Conservation (phyloP, 495 filamentous ascomycete species). For the Hapsidospora chrysogenum region DNA sequence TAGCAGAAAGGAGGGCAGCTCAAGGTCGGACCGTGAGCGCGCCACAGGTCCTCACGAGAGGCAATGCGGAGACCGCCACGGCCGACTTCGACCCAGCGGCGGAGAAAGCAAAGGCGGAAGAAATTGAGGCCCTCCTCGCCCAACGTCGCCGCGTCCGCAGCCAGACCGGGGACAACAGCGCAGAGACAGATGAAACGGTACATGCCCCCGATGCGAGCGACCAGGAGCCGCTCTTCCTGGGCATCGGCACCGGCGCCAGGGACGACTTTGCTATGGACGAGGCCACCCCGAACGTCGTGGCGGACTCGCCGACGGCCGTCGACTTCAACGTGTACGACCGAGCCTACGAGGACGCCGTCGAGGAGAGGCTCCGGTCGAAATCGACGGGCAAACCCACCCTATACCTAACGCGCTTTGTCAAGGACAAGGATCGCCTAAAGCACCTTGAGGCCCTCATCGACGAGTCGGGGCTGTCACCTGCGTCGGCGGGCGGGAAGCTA, state of each 20-base stretch:
- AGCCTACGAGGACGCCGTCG: conserved; percentile 68
- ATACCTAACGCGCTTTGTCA: conserved; percentile 3
- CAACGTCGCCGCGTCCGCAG: conserved; percentile 15
- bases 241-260: conserved; percentile 47
- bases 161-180: conserved; percentile 2
- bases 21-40: conserved; percentile 3
- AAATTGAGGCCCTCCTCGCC: conserved; percentile 20
- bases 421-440: conserved; percentile 1
- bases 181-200: conserved; percentile 6
- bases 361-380: conserved; percentile 37
- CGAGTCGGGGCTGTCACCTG: background rate
- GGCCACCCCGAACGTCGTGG: conserved; percentile 34
- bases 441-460: background rate
- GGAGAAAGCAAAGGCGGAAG: conserved; percentile 18
- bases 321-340: conserved; percentile 78
- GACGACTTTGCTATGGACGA: conserved; percentile 16
- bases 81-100: conserved; percentile 5
- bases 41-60: background rate
- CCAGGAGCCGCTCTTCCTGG: conserved; percentile 47
- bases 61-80: background rate
- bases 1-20: conserved; percentile 19
- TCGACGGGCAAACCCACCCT: background rate
- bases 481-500: background rate
- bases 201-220: conserved; percentile 32
- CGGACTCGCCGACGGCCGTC: conserved; percentile 64